A percentile compares a stretch with the other conserved stretches of the same genome.
Conservation (phyloP, 202 grass and related monocot species). For the Panicum virgatum region DNA sequence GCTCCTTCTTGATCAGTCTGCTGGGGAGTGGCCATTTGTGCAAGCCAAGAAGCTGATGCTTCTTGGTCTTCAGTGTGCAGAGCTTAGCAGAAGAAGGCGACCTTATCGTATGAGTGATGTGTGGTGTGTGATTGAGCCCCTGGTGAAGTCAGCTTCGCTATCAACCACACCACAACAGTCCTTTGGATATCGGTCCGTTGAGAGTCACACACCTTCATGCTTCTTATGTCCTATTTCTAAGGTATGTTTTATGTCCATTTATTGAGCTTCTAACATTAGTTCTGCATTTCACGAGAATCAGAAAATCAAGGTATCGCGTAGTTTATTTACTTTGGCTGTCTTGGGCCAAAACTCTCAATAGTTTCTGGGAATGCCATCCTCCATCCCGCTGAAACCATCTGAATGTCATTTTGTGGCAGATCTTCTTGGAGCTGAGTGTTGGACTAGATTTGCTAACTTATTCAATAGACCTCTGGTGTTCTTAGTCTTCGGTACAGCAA, state of each 20-base stretch:
- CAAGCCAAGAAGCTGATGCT: slow-evolving; percentile 74
- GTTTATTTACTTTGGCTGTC: not conserved
- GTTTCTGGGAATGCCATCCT: not conserved
- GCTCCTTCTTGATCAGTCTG: slow-evolving; percentile 50
- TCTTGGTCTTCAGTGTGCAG: slow-evolving; percentile 58
- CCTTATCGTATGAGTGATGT: slow-evolving; percentile 65
- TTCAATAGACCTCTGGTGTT: not conserved
- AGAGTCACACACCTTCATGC: slow-evolving; percentile 50
- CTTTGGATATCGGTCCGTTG: not conserved
- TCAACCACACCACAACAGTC: slow-evolving; percentile 31
- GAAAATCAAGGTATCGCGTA: not conserved
- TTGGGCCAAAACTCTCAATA: not conserved
- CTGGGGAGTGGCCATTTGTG: slow-evolving; percentile 78
- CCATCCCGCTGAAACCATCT: not conserved
- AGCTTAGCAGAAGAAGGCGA: slow-evolving; percentile 53
- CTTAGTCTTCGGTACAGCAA: not conserved
- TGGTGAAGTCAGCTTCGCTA: slow-evolving; percentile 50
- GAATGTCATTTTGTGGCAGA: not conserved
- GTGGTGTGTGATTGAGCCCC: slow-evolving; percentile 63
- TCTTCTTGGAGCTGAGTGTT: not conserved
- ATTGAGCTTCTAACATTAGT: slow-evolving; percentile 2
- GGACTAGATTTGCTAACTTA: not conserved
- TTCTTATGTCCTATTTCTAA: slow-evolving; percentile 81
- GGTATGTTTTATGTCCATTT: slow-evolving; percentile 40
- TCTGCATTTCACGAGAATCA: slow-evolving; percentile 4